Base-by-base conservation (phyloP, 805 yeast species). In the Ogataea sp. region DNA sequence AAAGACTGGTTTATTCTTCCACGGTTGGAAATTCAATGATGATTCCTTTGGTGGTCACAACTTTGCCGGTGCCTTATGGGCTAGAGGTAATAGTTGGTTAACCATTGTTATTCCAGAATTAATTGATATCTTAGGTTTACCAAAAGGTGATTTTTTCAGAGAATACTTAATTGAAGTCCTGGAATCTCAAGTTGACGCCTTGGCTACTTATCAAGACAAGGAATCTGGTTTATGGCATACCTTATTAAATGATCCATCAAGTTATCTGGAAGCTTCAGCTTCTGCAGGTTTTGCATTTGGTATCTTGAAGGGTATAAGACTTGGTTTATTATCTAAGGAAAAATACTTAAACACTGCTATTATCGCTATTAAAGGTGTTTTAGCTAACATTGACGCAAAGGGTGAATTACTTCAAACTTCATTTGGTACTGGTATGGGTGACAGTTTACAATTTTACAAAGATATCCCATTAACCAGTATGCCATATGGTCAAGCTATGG, bases 401-500 rank as follows among this genome's bases (percentile, higher is more conserved):
- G 65, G 65, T 13, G 65, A 61, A 37, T 47, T 61, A 32, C 42
- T 50, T 20, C 56, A 59, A 30, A 61, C 65, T 24, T 59, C 64
- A 3, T 61, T 60, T 39, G 65, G 65, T 23, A 61, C 65, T 6
- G 63, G 62, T 13, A 59, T 61, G 61, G 65, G 65, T 15, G 50
- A 50, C 27, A 42, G 40, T 36, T 45, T 59, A 36, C 63, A 60
- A 43, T 59, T 57, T 32, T 60, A 60, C 41, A 57, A 50, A 43
- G 62, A 60, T 33, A 60, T 60, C 39, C 61, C 62, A 20, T 49
- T 60, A 32, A 60, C 64, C 3, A 44, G 52, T 8, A 60, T 60
- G 65, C 64, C 64, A 7, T 59, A 60, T 41, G 64, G 64, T 1
- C 64, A 59, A 41, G 64, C 64, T 9, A 56, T 60, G 63, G 65